A percentile compares a stretch with the other conserved stretches of the same genome.
Conservation (phyloP, 305 asterid species). For the Solanum hybrid region DNA sequence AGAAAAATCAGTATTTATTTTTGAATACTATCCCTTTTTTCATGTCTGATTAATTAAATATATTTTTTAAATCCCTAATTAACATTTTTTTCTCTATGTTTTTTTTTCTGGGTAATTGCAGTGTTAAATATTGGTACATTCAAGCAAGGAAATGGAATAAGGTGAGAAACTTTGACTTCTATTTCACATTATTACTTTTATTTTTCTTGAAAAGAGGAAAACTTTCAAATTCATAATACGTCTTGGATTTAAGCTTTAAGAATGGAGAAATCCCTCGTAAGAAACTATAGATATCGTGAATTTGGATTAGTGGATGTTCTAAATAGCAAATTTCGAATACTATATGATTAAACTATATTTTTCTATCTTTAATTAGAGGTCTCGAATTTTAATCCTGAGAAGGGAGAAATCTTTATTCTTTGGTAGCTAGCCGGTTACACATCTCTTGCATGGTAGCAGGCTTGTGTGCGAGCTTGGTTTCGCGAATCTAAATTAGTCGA, state of each 20-base stretch:
- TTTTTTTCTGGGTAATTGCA: conserved; percentile 21
- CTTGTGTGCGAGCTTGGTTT: too few species aligned
- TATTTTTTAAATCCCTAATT: not conserved
- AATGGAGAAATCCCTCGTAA: not conserved
- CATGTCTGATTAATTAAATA: not conserved
- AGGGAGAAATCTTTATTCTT: not conserved
- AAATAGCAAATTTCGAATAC: too few species aligned
- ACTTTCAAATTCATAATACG: not conserved
- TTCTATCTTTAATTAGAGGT: too few species aligned
- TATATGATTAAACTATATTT: too few species aligned
- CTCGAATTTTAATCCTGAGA: not conserved
- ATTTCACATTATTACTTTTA: conserved; percentile 6
- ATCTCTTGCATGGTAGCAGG: not conserved
- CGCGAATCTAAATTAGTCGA: not conserved
- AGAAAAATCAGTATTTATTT: not conserved
- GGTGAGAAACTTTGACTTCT: conserved; percentile 29
- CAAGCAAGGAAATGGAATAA: conserved; percentile 93
- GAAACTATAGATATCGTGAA: too few species aligned
- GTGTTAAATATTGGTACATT: conserved; percentile 70
- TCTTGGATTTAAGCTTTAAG: not conserved
- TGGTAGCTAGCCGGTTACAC: not conserved
- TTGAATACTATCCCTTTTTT: not conserved
- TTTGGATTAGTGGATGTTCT: not conserved
- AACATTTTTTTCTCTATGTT: not conserved
- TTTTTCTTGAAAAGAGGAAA: not conserved